Base-by-base conservation (phyloP, 352 stramenopile species). In the Blastocystis sp. region DNA sequence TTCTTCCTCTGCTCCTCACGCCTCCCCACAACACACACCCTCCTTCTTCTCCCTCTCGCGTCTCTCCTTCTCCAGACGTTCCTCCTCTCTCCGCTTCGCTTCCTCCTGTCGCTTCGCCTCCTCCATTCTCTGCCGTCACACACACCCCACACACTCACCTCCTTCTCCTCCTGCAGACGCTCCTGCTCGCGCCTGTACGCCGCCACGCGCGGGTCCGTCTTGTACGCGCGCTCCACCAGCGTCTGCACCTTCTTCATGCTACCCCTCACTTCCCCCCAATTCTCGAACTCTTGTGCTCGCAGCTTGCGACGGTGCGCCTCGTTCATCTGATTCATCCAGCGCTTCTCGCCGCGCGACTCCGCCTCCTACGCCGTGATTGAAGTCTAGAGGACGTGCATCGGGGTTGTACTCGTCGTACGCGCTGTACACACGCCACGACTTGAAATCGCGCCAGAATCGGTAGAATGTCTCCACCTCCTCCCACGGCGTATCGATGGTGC, bases 251-350 rank as follows among this genome's bases (percentile, higher is more conserved):
- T 90, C 76, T 93, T 91, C 64, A 17, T 61, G 9, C 71, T 81
- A 28, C 11, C 34, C 23, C 11, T 38, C 10, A 48, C 38, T 7
- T 11, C 19, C 23, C 28, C 43, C 41, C 11, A 59, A 43, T 9
- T 9, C 28, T 66, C 43, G 5, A 93, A 91, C 90, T 97, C 94
- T 87, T 94, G 91, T 76, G 90, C 91, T 88, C 96, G 96, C 82
- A 94, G 89, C 61, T 94, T 93, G 80, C 93, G 92, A 21, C 92
- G 90, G 43, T 91, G 90, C 10, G 91, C 89, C 77, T 94, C 92
- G 89, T 95, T 94, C 89, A 95, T 92, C 74, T 94, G 92, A 88
- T 93, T 91, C 90, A 94, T 94, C 92, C 92, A 95, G 56, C 93
- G 80, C 74, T 94, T 94, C 89, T 96, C 93, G 45, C 93, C 92